A percentile compares a stretch with the other conserved stretches of the same genome.
Evolutionary conservation across 2,329 filamentous ascomycete genomes (phyloP).

Genomic region (Fusarium marasasianum): DNA sequence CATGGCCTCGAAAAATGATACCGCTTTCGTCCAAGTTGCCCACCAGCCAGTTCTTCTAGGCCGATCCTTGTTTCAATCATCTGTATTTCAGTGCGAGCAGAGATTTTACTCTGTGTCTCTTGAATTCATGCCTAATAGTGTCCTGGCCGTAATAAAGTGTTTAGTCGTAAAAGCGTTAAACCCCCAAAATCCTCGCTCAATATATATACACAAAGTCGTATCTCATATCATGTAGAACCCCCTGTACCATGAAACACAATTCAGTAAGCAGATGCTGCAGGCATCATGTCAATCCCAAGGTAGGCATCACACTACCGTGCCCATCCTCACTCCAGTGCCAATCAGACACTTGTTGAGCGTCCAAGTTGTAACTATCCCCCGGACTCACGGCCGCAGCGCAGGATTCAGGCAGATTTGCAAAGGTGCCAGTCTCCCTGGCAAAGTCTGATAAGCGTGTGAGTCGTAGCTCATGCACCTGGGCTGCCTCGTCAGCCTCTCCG

Average conservation of each 20-base stretch:
- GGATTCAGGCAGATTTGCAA: conserved; percentile 36
- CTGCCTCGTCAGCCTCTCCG: conserved; percentile 40
- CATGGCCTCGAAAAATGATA: conserved; percentile 16
- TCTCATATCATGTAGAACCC: background rate
- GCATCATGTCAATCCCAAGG: conserved; percentile 31
- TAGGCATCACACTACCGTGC: conserved; percentile 12
- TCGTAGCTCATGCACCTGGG: conserved; percentile 42
- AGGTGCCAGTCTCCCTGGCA: conserved; percentile 41
- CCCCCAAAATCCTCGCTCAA: background rate
- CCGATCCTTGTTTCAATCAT: background rate
- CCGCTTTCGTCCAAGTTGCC: conserved; percentile 12
- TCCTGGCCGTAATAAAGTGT: conserved; percentile 1
- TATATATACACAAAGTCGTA: background rate
- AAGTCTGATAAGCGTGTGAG: conserved; percentile 44
- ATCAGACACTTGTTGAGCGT: conserved; percentile 32
- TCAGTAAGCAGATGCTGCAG: conserved; percentile 7
- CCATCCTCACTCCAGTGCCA: conserved; percentile 35
- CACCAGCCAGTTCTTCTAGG: background rate
- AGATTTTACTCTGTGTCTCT: background rate
- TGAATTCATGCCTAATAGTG: background rate
- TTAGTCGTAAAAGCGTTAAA: conserved; percentile 17
- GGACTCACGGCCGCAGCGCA: conserved; percentile 26
- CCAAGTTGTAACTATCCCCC: conserved; percentile 25
- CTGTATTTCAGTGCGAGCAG: background rate
- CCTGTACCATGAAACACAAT: background rate